Evolutionary conservation across 139 green algal species (phyloP).

Genomic region (Mychonastes homosphaera): DNA sequence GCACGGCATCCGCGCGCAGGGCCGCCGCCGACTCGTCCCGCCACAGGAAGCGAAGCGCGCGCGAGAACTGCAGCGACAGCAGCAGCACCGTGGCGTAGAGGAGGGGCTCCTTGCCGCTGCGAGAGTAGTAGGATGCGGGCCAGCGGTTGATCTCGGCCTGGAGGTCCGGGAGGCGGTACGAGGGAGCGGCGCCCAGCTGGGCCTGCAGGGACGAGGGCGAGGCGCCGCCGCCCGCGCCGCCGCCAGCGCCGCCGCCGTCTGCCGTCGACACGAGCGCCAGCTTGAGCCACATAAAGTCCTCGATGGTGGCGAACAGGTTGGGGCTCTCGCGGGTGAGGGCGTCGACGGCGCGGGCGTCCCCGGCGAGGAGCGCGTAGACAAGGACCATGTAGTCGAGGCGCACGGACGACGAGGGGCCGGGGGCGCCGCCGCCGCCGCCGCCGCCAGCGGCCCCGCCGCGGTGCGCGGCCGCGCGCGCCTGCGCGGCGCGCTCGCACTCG

Average conservation of each 20-base stretch:
- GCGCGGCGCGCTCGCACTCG: constrained; percentile 19
- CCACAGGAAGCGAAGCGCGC: constrained; percentile 27
- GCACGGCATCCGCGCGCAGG: constrained; percentile 55
- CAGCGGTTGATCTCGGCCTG: constrained; percentile 74
- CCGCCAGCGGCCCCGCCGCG: constrained; percentile 9
- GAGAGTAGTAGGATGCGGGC: constrained; percentile 63
- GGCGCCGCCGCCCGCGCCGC: neutral
- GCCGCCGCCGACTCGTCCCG: constrained; percentile 31
- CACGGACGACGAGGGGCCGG: neutral
- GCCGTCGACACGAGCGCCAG: constrained; percentile 40
- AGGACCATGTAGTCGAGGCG: constrained; percentile 33
- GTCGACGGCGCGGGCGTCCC: constrained; percentile 45
- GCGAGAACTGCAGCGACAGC: constrained; percentile 62
- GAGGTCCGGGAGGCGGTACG: constrained; percentile 49
- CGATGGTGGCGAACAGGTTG: constrained; percentile 71
- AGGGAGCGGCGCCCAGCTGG: neutral
- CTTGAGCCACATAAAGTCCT: constrained; percentile 88
- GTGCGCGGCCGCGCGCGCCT: constrained; percentile 32
- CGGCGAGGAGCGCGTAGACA: constrained; percentile 52
- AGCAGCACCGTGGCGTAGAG: constrained; percentile 76
- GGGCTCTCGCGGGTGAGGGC: constrained; percentile 29
- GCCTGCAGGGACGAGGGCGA: neutral
- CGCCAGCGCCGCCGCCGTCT: neutral
- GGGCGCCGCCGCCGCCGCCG: neutral
- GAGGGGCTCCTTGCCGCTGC: constrained; percentile 47